These are phyloP conservation scores for Batrachochytrium dendrobatidis DNA, from an alignment of 371 early-diverging fungal genomes.

Conservation along the genomic window DNA sequence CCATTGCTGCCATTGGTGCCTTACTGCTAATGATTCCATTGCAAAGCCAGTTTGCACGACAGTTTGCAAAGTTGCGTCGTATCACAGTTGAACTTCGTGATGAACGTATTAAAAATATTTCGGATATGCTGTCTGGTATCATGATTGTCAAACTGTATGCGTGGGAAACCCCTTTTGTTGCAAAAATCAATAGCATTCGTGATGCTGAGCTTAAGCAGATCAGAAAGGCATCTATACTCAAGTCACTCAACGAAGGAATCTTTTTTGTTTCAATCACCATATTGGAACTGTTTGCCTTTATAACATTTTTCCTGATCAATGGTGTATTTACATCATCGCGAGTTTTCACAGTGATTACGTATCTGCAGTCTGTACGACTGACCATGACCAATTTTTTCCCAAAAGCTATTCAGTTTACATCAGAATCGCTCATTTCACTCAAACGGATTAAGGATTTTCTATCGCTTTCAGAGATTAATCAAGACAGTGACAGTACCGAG, in stretches of 20 bases:
- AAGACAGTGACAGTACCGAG: neutral
- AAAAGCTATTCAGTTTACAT: constrained; percentile 20
- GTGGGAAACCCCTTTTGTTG: constrained; percentile 35
- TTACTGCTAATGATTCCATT: constrained; percentile 34
- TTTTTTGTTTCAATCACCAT: constrained; percentile 29
- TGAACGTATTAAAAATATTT: constrained; percentile 36
- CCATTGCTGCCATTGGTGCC: constrained; percentile 28
- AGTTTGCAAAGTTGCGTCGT: constrained; percentile 29
- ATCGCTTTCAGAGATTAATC: constrained; percentile 21
- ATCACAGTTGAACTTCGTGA: constrained; percentile 29
- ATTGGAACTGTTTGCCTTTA: constrained; percentile 25
- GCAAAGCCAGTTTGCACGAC: constrained; percentile 29
- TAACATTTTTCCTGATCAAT: constrained; percentile 18
- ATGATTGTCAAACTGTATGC: constrained; percentile 43
- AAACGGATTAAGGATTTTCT: constrained; percentile 27
- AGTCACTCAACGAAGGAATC: constrained; percentile 34
- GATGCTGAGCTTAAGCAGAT: constrained; percentile 28
- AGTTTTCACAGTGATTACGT: constrained; percentile 32
- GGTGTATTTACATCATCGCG: constrained; percentile 28
- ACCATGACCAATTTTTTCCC: constrained; percentile 33
- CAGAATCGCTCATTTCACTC: constrained; percentile 19
- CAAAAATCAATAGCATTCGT: constrained; percentile 24
- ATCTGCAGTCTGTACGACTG: constrained; percentile 21
- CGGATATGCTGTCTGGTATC: constrained; percentile 41
- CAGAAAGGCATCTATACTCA: constrained; percentile 18